Evolutionary conservation across 345 rosid species (phyloP).

Genomic region (Camelina laxa): DNA sequence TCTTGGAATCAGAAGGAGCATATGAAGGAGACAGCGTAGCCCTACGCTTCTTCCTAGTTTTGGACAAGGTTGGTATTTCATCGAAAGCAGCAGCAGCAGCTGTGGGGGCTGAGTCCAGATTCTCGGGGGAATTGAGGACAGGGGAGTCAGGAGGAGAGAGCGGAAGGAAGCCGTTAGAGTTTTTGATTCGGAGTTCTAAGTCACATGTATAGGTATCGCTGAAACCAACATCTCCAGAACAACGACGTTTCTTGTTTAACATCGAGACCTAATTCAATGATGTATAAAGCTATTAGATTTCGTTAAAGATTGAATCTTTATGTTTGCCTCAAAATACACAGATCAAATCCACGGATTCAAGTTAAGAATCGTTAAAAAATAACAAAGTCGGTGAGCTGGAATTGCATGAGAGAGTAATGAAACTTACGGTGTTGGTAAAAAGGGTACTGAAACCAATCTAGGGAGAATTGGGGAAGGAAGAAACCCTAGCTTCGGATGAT

Average conservation of each 20-base stretch:
- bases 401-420: neutral
- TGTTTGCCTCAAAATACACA: too few species aligned
- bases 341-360: too few species aligned
- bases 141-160: constrained; percentile 5
- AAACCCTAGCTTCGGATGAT: constrained; percentile 3
- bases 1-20: neutral
- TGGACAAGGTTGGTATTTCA: neutral
- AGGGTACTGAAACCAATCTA: too few species aligned
- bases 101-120: neutral
- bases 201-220: neutral
- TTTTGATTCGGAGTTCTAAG: neutral
- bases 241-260: neutral
- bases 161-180: constrained; percentile 16
- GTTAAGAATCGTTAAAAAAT: neutral
- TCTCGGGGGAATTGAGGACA: neutral
- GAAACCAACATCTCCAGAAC: neutral
- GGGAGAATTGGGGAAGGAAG: neutral
- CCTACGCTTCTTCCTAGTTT: constrained; percentile 12
- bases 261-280: constrained; percentile 5
- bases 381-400: neutral
- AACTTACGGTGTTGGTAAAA: neutral
- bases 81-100: neutral
- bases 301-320: neutral
- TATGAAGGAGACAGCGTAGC: neutral
- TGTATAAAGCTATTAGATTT: neutral